Percentiles rank a stretch among this genome's conserved stretches.
phyloP scores from a whole-genome alignment of 2,329 filamentous ascomycete species.

The Seiridium cupressi region DNA sequence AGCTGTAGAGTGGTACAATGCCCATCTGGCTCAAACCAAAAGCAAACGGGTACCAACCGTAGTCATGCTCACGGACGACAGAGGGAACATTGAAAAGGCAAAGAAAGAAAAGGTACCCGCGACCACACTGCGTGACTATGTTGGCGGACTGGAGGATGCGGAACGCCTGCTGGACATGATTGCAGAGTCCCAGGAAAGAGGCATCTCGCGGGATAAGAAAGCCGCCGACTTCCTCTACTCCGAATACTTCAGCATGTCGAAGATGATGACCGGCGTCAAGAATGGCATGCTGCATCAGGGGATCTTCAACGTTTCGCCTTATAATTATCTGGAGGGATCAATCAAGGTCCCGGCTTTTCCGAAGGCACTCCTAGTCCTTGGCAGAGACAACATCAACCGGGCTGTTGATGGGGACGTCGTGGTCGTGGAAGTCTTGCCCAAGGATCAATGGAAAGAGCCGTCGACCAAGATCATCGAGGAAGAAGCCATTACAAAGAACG shows the following conservation, averaged over 20 bases:
- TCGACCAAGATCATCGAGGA: constrained; percentile 96
- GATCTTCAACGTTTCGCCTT: constrained; percentile 92
- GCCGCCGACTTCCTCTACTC: constrained; percentile 74
- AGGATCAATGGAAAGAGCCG: constrained; percentile 95
- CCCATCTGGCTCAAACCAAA: constrained; percentile 71
- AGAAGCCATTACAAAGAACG: constrained; percentile 85
- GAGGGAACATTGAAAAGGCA: constrained; percentile 80
- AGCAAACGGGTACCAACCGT: constrained; percentile 67
- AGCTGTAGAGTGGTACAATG: constrained; percentile 85
- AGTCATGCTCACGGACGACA: constrained; percentile 93
- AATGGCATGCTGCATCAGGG: constrained; percentile 88
- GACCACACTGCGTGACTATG: constrained; percentile 71
- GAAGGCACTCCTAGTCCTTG: constrained; percentile 82
- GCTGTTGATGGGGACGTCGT: constrained; percentile 90
- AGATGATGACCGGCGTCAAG: constrained; percentile 91
- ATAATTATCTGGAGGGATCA: constrained; percentile 95
- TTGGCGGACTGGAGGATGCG: constrained; percentile 78
- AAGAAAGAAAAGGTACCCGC: constrained; percentile 72
- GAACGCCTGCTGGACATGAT: constrained; percentile 92
- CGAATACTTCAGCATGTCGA: constrained; percentile 86
- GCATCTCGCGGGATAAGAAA: constrained; percentile 62
- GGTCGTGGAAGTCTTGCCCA: constrained; percentile 87
- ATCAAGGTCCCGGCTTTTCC: constrained; percentile 89
- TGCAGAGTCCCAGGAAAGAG: constrained; percentile 70
- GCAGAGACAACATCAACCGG: constrained; percentile 93